Conservation (phyloP, 352 stramenopile genomes). For the Phytophthora niederhauseri region DNA sequence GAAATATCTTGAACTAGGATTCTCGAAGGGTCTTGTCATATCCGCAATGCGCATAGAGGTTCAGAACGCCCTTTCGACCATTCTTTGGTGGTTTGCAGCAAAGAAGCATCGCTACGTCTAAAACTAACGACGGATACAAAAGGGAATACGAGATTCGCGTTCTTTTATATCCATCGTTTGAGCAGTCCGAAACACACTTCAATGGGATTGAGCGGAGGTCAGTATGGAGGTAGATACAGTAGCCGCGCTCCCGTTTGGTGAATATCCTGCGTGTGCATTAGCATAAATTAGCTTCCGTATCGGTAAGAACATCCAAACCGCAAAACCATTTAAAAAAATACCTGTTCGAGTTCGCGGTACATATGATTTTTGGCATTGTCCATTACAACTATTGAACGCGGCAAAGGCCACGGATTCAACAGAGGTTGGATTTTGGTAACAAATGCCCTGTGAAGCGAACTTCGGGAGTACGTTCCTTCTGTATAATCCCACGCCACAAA, state of each 20-base stretch:
- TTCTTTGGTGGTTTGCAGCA: background rate
- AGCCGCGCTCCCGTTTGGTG: constrained; percentile 2
- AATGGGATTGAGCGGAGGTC: constrained; percentile 1
- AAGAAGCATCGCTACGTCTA: constrained; percentile 15
- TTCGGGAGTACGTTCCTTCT: constrained; percentile 12
- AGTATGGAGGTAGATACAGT: constrained; percentile 6
- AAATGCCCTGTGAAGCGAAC: constrained; percentile 13
- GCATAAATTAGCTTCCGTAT: background rate
- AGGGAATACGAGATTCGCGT: constrained; percentile 16
- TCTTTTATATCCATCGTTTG: constrained; percentile 22
- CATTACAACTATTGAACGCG: constrained; percentile 12
- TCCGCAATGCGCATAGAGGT: constrained; percentile 9
- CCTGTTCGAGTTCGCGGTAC: background rate
- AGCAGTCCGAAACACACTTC: constrained; percentile 14
- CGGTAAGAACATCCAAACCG: background rate
- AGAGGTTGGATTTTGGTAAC: constrained; percentile 7
- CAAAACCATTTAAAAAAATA: background rate
- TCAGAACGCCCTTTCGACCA: background rate
- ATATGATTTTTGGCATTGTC: constrained; percentile 12
- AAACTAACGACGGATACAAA: constrained; percentile 2
- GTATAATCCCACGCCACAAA: constrained; percentile 17
- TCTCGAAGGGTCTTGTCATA: constrained; percentile 9
- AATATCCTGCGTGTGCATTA: constrained; percentile 1
- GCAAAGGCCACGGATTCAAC: constrained; percentile 14
- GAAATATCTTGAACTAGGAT: constrained; percentile 3